Percentiles rank a stretch among this genome's conserved stretches.
Conservation (phyloP, 768 basidiomycete species). For the Rhizopogon vulgaris region DNA sequence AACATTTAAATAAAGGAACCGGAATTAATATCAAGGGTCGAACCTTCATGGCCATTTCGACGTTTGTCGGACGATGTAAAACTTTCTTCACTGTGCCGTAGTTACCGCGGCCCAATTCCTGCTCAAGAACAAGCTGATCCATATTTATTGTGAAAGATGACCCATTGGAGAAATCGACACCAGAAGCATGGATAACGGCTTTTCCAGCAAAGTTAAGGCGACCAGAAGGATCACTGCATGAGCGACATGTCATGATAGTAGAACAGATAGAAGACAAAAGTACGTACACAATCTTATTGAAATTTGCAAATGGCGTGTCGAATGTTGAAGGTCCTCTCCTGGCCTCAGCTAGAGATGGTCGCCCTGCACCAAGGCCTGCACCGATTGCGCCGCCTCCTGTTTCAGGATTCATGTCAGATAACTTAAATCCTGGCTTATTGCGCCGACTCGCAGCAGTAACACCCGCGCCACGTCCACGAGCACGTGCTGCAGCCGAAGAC, state of each 20-base stretch:
- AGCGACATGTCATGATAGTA: neutral
- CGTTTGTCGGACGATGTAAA: constrained; percentile 88
- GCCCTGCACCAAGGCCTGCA: constrained; percentile 67
- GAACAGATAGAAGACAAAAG: constrained; percentile 1
- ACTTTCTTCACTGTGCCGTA: constrained; percentile 98
- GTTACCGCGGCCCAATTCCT: constrained; percentile 94
- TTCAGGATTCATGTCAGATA: constrained; percentile 54
- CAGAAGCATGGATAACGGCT: constrained; percentile 85
- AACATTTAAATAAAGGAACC: neutral
- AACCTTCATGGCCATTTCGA: constrained; percentile 99
- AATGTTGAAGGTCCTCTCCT: constrained; percentile 35
- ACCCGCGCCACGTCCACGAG: constrained; percentile 23
- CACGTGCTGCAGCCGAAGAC: neutral
- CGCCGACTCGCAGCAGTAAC: constrained; percentile 37
- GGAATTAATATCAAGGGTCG: constrained; percentile 13
- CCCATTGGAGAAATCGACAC: constrained; percentile 87
- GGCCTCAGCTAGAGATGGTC: constrained; percentile 43
- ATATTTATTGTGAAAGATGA: constrained; percentile 91
- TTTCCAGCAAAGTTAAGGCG: constrained; percentile 90
- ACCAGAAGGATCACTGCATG: constrained; percentile 86
- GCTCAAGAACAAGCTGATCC: constrained; percentile 83
- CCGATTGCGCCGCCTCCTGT: constrained; percentile 51
- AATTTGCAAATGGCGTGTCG: constrained; percentile 84
- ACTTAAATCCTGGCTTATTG: constrained; percentile 48
- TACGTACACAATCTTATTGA: constrained; percentile 88